Evolutionary conservation across 345 rosid genomes (phyloP).

Genomic region (Syzygium oleosum): DNA sequence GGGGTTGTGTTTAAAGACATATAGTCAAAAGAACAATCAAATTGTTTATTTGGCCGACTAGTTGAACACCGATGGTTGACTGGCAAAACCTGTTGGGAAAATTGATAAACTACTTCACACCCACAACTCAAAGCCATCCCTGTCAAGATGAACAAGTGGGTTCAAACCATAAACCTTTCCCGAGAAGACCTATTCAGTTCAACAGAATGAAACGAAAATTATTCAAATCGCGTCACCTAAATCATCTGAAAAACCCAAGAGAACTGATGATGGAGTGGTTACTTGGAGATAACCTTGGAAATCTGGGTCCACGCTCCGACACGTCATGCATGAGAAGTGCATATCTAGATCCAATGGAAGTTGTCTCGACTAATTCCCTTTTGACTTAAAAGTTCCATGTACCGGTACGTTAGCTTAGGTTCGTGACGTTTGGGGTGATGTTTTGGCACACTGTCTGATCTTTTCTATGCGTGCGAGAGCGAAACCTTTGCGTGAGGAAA

Average conservation of each 20-base stretch:
- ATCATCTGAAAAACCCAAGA: background rate
- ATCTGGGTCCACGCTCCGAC: background rate
- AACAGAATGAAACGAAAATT: background rate
- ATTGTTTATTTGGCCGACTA: background rate
- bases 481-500: background rate
- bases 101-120: background rate
- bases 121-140: background rate
- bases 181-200: background rate
- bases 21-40: background rate
- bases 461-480: background rate
- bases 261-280: background rate
- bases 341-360: background rate
- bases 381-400: background rate
- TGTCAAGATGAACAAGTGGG: background rate
- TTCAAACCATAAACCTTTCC: background rate
- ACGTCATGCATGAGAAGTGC: background rate
- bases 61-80: background rate
- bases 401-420: background rate
- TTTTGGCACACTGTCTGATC: background rate
- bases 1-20: background rate
- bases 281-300: background rate
- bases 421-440: background rate
- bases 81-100: background rate
- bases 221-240: background rate
- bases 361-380: background rate